A percentile compares a stretch with the other conserved stretches of the same genome.
Evolutionary conservation across 352 stramenopile genomes (phyloP).

Genomic region (Globisporangium okanoganense): DNA sequence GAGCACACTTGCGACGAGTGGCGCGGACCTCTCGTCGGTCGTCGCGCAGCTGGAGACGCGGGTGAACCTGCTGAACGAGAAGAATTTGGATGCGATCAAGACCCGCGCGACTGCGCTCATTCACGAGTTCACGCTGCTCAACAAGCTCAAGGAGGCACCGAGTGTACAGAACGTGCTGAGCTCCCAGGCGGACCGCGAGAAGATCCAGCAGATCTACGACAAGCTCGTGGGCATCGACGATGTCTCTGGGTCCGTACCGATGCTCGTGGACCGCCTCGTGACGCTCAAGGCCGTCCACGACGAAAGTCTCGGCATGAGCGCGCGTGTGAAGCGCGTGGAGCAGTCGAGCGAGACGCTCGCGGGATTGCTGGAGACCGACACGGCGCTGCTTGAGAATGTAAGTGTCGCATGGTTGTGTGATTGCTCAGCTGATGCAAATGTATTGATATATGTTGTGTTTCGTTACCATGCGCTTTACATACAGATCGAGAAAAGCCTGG

Average conservation of each 20-base stretch:
- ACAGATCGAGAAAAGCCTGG: constrained; percentile 74
- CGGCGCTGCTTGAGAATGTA: constrained; percentile 65
- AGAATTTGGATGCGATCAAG: constrained; percentile 78
- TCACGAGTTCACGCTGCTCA: constrained; percentile 72
- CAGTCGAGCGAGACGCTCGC: constrained; percentile 44
- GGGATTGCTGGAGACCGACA: constrained; percentile 64
- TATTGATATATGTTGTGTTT: background rate
- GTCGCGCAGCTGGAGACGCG: constrained; percentile 64
- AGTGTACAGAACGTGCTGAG: constrained; percentile 52
- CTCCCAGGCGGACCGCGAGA: constrained; percentile 54
- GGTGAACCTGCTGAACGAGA: constrained; percentile 65
- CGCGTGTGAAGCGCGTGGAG: constrained; percentile 61
- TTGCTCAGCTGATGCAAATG: background rate
- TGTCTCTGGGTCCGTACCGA: constrained; percentile 51
- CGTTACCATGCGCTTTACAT: background rate
- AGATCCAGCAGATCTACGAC: constrained; percentile 72
- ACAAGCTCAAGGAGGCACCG: constrained; percentile 74
- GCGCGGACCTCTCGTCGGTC: constrained; percentile 35
- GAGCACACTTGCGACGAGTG: constrained; percentile 13
- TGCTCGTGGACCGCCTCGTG: constrained; percentile 67
- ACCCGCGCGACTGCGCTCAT: constrained; percentile 68
- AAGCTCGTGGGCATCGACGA: constrained; percentile 59
- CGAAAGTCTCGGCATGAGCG: constrained; percentile 42
- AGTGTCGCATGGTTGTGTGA: constrained; percentile 13
- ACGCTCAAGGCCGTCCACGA: constrained; percentile 75